phyloP scores from a whole-genome alignment of 2,329 filamentous ascomycete genomes.

The Cercospora sesami region DNA sequence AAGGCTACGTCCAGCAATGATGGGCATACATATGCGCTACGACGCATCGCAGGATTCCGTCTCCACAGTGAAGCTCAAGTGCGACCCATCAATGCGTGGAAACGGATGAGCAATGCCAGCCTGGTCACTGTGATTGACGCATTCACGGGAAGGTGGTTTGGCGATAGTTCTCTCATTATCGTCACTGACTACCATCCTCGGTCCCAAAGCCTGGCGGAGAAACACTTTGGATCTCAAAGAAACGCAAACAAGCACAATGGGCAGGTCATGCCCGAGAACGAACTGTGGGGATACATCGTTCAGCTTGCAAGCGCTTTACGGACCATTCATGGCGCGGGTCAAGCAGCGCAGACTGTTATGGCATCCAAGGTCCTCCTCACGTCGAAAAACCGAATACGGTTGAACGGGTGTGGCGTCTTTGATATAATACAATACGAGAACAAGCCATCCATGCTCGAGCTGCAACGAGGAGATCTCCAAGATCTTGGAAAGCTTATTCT shows the following conservation, averaged over 20 bases:
- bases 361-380: conserved; percentile 87
- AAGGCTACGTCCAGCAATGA: conserved; percentile 89
- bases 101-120: conserved; percentile 74
- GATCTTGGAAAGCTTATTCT: conserved; percentile 83
- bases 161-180: conserved; percentile 90
- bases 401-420: conserved; percentile 84
- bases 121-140: conserved; percentile 87
- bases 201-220: conserved; percentile 83
- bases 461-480: conserved; percentile 84
- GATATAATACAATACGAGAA: conserved; percentile 85
- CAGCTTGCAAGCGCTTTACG: conserved; percentile 88
- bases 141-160: conserved; percentile 90
- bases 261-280: conserved; percentile 57
- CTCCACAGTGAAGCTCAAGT: conserved; percentile 89
- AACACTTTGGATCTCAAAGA: conserved; percentile 59
- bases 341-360: conserved; percentile 84
- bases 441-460: conserved; percentile 66
- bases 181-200: conserved; percentile 91
- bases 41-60: conserved; percentile 84
- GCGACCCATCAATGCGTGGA: conserved; percentile 83
- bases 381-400: conserved; percentile 81
- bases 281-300: conserved; percentile 88
- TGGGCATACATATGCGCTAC: conserved; percentile 81
- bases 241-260: conserved; percentile 13
- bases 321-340: conserved; percentile 74